Evolutionary conservation across 2,329 filamentous ascomycete species (phyloP), one percentile per base, ranked within the genome.

Genomic region (Zasmidium angulare): DNA sequence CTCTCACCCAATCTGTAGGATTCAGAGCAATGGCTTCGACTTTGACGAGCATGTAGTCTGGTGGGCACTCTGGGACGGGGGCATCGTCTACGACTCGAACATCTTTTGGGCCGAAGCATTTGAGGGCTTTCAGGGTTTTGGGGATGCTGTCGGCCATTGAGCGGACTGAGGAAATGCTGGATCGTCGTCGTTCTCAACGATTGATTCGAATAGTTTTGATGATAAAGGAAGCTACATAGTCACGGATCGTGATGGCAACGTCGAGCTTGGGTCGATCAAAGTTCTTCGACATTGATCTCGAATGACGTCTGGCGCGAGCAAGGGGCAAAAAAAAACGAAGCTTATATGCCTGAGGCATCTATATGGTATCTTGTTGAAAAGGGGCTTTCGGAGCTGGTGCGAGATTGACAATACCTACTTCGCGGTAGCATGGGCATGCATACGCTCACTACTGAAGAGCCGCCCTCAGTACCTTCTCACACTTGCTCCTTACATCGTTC

Each of bases 1-100:
- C n/a, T 43, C 36, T 17, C n/a, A 43, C 36, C 36, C 79, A 84
- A 67, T 85, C 83, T 0, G 81, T 82, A 1, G 82, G 82, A 62
- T 69, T 68, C 6, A 66, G 55, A 36, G 64, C 65, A 20, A 68
- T 53, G 1, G 76, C 75, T n/a, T 75, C 74, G 4, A 76, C 79
- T 66, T 81, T 82, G 55, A 84, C 77, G 9, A 82, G 74, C 24
- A 84, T 40, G 47, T 64, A 65, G 23, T 53, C 55, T 11, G 40
- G 14, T 46, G 57, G 57, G 19, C 21, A 26, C 29, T 48, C 43
- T n/a, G 64, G 64, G 19, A 66, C 48, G 1, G 59, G 31, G 11
- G 55, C 55, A 26, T 63, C 53, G 12, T 40, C 29, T 46, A 53
- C 24, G 53, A 66, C 50, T 26, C 50, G 46, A n/a, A 62, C 62